Evolutionary conservation across 1,284 basidiomycete genomes (phyloP).

Genomic region (Cutaneotrichosporon sp.): DNA sequence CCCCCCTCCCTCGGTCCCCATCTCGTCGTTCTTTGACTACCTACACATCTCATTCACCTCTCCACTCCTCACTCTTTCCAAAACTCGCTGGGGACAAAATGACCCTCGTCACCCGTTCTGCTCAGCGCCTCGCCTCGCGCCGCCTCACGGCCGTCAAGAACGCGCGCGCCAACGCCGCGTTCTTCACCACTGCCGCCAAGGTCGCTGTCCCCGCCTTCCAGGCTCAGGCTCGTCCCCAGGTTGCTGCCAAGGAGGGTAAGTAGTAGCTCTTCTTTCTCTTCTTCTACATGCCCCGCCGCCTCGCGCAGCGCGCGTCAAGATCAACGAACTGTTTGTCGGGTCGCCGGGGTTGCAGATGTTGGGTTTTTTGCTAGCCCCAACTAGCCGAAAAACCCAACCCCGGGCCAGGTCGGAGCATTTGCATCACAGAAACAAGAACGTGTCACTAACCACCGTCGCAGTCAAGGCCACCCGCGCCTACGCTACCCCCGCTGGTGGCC

Average conservation of each 20-base stretch:
- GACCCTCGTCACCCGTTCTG: conserved; percentile 53
- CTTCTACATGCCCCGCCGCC: background rate
- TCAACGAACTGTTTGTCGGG: background rate
- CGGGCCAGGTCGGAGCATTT: conserved; percentile 1
- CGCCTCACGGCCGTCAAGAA: conserved; percentile 42
- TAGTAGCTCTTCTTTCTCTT: conserved; percentile 13
- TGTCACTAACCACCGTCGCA: conserved; percentile 19
- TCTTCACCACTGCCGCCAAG: conserved; percentile 50
- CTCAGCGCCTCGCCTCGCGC: conserved; percentile 50
- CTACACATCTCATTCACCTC: conserved; percentile 21
- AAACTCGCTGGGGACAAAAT: conserved; percentile 32
- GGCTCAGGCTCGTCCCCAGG: conserved; percentile 30
- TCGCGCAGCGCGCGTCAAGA: background rate
- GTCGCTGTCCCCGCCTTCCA: conserved; percentile 42
- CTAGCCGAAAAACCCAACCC: background rate
- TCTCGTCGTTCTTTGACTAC: conserved; percentile 7
- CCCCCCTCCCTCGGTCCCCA: conserved; percentile 15
- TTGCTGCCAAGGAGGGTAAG: conserved; percentile 40
- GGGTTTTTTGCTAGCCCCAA: conserved; percentile 7
- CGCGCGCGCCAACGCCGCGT: conserved; percentile 49
- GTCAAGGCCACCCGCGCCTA: conserved; percentile 65
- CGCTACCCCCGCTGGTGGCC: conserved; percentile 78
- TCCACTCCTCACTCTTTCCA: conserved; percentile 22
- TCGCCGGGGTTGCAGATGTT: background rate
- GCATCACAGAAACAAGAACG: conserved; percentile 7